These are phyloP conservation scores for Venturia aucupariae DNA, from an alignment of 2,329 filamentous ascomycete genomes.

Conservation along the genomic window DNA sequence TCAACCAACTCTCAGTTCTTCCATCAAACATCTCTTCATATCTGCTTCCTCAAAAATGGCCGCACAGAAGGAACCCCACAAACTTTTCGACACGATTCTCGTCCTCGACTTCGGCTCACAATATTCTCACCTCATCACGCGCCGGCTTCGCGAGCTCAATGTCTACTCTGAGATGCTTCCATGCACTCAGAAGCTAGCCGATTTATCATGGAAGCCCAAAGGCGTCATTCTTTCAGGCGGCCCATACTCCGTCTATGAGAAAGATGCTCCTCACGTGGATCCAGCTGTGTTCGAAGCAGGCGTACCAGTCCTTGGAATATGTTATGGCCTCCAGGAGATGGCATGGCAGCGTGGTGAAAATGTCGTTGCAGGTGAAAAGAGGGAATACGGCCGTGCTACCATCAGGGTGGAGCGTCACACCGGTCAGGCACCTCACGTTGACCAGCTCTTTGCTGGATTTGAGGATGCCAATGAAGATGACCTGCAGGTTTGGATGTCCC, in stretches of 20 bases:
- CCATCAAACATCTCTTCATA: background rate
- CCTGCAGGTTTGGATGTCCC: constrained; percentile 75
- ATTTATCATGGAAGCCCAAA: constrained; percentile 69
- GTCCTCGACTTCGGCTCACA: constrained; percentile 65
- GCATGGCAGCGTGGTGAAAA: constrained; percentile 60
- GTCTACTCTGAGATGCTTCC: constrained; percentile 84
- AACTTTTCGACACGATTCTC: constrained; percentile 57
- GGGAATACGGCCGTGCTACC: constrained; percentile 64
- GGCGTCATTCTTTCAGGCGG: constrained; percentile 73
- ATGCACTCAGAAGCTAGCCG: constrained; percentile 71
- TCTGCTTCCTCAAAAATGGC: background rate
- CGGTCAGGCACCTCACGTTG: constrained; percentile 52
- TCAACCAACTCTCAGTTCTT: too few relatives aligned
- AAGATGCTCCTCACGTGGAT: constrained; percentile 69
- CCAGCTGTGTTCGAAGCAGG: constrained; percentile 69
- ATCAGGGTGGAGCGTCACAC: constrained; percentile 51
- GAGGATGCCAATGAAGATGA: constrained; percentile 62
- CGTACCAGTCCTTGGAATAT: constrained; percentile 53
- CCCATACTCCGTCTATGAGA: constrained; percentile 71
- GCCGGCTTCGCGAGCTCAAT: constrained; percentile 67
- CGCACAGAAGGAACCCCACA: constrained; percentile 28
- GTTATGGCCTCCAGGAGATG: constrained; percentile 62
- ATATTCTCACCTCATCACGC: constrained; percentile 65
- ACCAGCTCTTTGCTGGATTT: constrained; percentile 70
- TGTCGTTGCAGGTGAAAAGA: constrained; percentile 56